Evolutionary conservation across 129 eudicot genomes (phyloP).

Genomic region (Flaveria robusta): DNA sequence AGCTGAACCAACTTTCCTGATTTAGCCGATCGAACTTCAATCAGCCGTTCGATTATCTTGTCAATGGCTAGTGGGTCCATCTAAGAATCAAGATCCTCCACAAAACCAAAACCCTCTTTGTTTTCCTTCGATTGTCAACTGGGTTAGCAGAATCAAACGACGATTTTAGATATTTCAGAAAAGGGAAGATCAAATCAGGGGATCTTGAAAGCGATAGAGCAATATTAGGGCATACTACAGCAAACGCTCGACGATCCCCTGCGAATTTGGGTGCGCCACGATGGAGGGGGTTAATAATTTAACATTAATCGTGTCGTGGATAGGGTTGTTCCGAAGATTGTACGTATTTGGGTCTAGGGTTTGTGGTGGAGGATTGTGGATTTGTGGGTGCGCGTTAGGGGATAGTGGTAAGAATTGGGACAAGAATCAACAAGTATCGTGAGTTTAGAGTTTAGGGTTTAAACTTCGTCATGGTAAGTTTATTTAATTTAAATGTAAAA

Average conservation of each 20-base stretch:
- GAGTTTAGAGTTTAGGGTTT: too few relatives aligned
- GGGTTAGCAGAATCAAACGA: neutral
- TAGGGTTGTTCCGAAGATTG: too few relatives aligned
- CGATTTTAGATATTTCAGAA: neutral
- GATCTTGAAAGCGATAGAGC: neutral
- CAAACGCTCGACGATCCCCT: constrained; percentile 5
- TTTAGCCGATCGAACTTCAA: constrained; percentile 78
- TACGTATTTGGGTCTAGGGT: neutral
- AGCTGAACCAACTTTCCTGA: constrained; percentile 87
- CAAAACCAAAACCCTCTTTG: neutral
- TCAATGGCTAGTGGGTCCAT: constrained; percentile 74
- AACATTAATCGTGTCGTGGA: neutral
- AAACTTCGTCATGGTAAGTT: too few relatives aligned
- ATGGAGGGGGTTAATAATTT: neutral
- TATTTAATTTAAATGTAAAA: too few relatives aligned
- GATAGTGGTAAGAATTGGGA: too few relatives aligned
- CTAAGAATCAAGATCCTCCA: neutral
- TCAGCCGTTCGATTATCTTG: constrained; percentile 69
- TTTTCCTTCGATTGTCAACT: constrained; percentile 13
- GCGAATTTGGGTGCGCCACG: constrained; percentile 10
- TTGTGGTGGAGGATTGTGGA: neutral
- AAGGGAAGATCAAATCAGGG: neutral
- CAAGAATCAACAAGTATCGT: too few relatives aligned
- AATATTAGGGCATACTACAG: constrained; percentile 2
- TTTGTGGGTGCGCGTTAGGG: too few relatives aligned